phyloP scores from a whole-genome alignment of 2,329 filamentous ascomycete species.

The Fusarium sp. region DNA sequence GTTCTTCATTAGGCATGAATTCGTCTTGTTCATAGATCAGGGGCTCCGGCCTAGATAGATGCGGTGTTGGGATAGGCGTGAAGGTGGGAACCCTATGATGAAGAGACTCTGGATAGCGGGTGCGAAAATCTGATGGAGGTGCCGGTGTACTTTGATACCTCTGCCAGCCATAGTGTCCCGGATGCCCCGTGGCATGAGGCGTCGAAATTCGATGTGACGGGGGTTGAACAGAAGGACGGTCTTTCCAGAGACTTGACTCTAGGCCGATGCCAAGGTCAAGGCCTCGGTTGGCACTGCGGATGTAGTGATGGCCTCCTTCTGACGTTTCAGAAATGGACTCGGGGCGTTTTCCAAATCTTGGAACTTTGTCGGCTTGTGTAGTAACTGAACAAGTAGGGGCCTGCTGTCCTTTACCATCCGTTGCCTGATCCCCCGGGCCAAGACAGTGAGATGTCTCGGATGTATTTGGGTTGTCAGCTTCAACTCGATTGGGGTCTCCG shows the following conservation, averaged over 20 bases:
- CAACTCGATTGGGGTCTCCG: neutral
- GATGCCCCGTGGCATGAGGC: neutral
- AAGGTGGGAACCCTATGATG: neutral
- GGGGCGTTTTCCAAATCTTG: neutral
- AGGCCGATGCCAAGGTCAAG: neutral
- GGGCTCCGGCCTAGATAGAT: neutral
- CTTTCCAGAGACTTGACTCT: neutral
- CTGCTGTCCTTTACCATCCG: neutral
- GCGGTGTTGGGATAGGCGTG: neutral
- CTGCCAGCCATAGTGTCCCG: neutral
- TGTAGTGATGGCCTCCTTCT: constrained; percentile 10
- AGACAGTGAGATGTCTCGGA: neutral
- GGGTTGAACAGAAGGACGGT: neutral
- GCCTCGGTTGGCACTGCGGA: neutral
- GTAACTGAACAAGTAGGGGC: neutral
- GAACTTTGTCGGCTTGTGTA: neutral
- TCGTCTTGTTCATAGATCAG: neutral
- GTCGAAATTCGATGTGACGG: neutral
- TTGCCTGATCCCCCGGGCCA: neutral
- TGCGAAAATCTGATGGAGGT: neutral
- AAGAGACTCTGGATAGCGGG: neutral
- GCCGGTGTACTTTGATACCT: neutral
- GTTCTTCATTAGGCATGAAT: neutral
- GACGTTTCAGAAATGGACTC: neutral
- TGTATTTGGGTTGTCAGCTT: neutral